phyloP scores from a whole-genome alignment of 139 green algal species.

The Haematococcus lacustris region DNA sequence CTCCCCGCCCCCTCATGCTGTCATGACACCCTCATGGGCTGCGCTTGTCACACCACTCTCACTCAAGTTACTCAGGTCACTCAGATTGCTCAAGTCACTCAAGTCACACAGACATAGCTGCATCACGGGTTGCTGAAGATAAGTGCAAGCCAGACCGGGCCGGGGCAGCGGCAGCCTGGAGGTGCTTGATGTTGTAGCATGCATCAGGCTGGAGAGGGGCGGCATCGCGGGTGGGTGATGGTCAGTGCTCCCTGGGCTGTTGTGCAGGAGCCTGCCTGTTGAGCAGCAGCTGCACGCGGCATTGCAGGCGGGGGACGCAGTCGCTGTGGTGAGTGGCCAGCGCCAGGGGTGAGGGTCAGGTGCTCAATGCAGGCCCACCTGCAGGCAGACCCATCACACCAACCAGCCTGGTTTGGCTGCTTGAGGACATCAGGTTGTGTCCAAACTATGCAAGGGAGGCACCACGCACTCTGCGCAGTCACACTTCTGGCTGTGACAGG shows the following conservation, averaged over 20 bases:
- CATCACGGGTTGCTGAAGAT: background rate
- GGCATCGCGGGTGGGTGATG: no score
- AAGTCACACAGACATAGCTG: background rate
- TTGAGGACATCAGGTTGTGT: background rate
- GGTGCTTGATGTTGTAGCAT: no score
- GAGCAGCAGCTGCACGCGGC: constrained; percentile 44
- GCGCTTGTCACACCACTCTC: no score
- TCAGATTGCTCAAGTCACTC: background rate
- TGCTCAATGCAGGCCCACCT: no score
- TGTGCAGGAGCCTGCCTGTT: constrained; percentile 20
- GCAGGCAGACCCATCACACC: no score
- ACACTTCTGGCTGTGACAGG: background rate
- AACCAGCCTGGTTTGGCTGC: no score
- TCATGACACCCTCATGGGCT: no score
- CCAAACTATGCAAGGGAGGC: background rate
- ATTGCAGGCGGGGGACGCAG: constrained; percentile 20
- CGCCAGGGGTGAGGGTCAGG: background rate
- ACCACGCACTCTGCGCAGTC: background rate
- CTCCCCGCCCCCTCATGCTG: no score
- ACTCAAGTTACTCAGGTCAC: no score
- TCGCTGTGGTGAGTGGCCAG: constrained; percentile 18
- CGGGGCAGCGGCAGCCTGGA: background rate
- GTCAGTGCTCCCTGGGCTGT: background rate
- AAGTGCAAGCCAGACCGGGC: background rate
- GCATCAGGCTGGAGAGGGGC: no score